These are phyloP conservation scores for Psilocybe tampanensis DNA, from an alignment of 768 basidiomycete species.

Conservation along the genomic window DNA sequence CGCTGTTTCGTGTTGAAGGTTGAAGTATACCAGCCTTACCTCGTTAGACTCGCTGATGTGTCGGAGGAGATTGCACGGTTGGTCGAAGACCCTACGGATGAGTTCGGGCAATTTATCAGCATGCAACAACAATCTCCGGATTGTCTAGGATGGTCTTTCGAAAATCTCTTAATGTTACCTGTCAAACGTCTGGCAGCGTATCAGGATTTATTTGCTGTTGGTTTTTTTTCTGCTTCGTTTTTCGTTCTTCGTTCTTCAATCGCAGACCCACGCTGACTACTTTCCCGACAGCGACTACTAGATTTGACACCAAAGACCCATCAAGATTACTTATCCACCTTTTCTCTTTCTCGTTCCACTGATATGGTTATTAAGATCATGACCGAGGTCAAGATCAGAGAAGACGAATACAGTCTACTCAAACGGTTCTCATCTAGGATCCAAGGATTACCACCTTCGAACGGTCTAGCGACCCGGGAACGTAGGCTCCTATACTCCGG, in stretches of 20 bases:
- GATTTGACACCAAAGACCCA: conserved; percentile 71
- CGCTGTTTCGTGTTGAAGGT: conserved; percentile 63
- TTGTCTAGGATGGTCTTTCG: conserved; percentile 65
- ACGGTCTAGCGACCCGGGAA: conserved; percentile 67
- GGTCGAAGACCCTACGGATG: conserved; percentile 51
- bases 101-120: conserved; percentile 85
- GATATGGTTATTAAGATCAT: conserved; percentile 76
- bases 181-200: conserved; percentile 73
- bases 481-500: conserved; percentile 77
- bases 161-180: conserved; percentile 74
- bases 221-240: conserved; percentile 22
- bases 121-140: conserved; percentile 60
- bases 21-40: conserved; percentile 87
- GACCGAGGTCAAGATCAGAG: conserved; percentile 82
- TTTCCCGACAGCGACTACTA: conserved; percentile 58
- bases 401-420: conserved; percentile 83
- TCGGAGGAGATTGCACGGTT: conserved; percentile 53
- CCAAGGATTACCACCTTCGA: conserved; percentile 54
- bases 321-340: conserved; percentile 68
- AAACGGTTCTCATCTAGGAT: conserved; percentile 63
- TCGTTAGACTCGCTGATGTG: conserved; percentile 70
- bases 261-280: background rate
- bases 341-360: conserved; percentile 66
- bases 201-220: conserved; percentile 72
- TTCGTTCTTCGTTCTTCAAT: background rate